phyloP scores from a whole-genome alignment of 768 basidiomycete species.

The Boletus vermiculosoides region DNA sequence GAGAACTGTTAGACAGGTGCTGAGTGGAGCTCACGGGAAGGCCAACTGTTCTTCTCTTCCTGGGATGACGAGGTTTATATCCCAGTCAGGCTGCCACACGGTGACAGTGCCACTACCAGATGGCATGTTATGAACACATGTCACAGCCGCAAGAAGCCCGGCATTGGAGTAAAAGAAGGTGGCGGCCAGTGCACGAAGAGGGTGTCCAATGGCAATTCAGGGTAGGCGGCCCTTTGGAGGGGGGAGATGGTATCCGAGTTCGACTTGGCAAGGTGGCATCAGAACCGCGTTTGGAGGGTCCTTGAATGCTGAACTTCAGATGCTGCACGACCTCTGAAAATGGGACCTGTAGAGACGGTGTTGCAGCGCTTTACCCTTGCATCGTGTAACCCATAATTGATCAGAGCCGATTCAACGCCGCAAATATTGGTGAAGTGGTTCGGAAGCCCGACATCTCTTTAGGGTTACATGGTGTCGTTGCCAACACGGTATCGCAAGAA shows the following conservation, averaged over 20 bases:
- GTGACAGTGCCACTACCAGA: slow-evolving; percentile 28
- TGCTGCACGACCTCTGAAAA: slow-evolving; percentile 1
- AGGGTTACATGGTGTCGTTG: not conserved
- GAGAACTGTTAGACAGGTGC: slow-evolving; percentile 5
- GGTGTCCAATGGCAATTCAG: slow-evolving; percentile 12
- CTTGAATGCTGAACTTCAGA: not conserved
- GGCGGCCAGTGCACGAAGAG: slow-evolving; percentile 5
- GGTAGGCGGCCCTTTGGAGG: not conserved
- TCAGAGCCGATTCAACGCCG: slow-evolving; percentile 17
- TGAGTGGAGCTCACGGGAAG: slow-evolving; percentile 11
- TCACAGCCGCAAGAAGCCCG: slow-evolving; percentile 28
- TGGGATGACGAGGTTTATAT: slow-evolving; percentile 17
- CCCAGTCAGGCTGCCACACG: slow-evolving; percentile 22
- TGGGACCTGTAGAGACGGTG: not conserved
- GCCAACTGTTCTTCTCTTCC: slow-evolving; percentile 1
- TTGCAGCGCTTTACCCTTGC: not conserved
- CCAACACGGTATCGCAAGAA: not conserved
- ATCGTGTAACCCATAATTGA: slow-evolving; percentile 16
- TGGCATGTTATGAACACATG: slow-evolving; percentile 16
- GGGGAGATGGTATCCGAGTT: not conserved
- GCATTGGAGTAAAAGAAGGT: slow-evolving; percentile 15
- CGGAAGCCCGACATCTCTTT: not conserved
- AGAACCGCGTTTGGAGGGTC: slow-evolving; percentile 3
- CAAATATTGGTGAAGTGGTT: not conserved
- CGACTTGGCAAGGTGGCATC: not conserved